A percentile compares a stretch with the other conserved stretches of the same genome.
phyloP scores from a whole-genome alignment of 306 rosid species.

The Arachis hypogaea region DNA sequence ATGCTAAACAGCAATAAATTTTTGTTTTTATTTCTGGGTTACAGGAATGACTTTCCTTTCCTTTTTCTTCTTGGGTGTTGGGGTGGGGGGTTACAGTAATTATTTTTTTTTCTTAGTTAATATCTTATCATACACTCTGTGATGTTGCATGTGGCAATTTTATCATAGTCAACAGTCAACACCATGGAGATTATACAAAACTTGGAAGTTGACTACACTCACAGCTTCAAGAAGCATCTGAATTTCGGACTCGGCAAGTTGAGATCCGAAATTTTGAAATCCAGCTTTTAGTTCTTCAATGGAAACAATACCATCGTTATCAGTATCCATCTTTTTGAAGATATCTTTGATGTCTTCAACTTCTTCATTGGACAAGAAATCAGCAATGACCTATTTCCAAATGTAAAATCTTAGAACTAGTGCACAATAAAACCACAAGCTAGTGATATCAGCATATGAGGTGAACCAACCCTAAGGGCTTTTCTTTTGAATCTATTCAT shows the following conservation, averaged over 20 bases:
- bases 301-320: conserved; percentile 91
- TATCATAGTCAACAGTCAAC: neutral
- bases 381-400: conserved; percentile 88
- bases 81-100: neutral
- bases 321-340: conserved; percentile 94
- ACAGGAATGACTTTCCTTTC: no score
- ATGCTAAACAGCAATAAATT: no score
- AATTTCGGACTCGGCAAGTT: conserved; percentile 87
- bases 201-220: conserved; percentile 38
- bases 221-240: conserved; percentile 89
- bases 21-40: no score
- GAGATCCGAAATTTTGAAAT: conserved; percentile 68
- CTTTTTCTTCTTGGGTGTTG: no score
- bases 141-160: conserved; percentile 21
- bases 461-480: conserved; percentile 85
- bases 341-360: conserved; percentile 92
- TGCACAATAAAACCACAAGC: conserved; percentile 12
- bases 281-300: conserved; percentile 89
- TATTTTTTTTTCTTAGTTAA: neutral
- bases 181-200: conserved; percentile 16
- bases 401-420: conserved; percentile 34
- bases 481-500: conserved; percentile 99
- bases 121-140: neutral
- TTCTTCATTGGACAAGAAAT: conserved; percentile 94
- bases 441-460: conserved; percentile 29